These are phyloP conservation scores for Colletotrichum spaethianum DNA, from an alignment of 2,329 filamentous ascomycete species.

Conservation along the genomic window DNA sequence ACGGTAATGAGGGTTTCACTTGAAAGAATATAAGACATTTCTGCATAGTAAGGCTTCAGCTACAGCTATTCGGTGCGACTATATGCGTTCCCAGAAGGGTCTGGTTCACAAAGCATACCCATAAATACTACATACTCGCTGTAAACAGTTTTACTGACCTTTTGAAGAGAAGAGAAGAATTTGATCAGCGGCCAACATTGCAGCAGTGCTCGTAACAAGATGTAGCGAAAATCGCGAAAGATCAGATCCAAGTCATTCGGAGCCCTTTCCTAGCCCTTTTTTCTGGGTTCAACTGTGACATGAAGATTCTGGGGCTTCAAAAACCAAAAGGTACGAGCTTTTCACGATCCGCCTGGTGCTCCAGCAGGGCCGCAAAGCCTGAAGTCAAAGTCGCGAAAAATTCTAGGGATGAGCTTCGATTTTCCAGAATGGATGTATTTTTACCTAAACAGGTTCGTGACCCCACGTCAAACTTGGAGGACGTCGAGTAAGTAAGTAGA, in stretches of 20 bases:
- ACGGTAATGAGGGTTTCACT: too few species aligned
- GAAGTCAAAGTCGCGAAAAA: constrained; percentile 53
- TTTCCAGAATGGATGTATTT: constrained; percentile 60
- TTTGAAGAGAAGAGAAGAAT: neutral
- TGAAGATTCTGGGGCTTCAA: constrained; percentile 58
- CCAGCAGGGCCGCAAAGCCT: constrained; percentile 42
- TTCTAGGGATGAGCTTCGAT: constrained; percentile 57
- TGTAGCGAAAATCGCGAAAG: neutral
- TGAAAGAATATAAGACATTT: too few species aligned
- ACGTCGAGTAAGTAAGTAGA: neutral
- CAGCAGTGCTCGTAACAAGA: neutral
- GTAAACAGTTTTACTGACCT: too few species aligned
- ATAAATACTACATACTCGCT: too few species aligned
- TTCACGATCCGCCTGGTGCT: constrained; percentile 45
- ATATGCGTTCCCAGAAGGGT: too few species aligned
- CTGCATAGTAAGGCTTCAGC: too few species aligned
- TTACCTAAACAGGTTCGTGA: constrained; percentile 60
- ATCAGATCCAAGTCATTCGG: neutral
- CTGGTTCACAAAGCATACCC: too few species aligned
- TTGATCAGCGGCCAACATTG: constrained; percentile 11
- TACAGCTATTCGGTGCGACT: too few species aligned
- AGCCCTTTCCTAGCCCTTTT: neutral
- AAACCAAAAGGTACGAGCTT: constrained; percentile 58
- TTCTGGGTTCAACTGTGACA: constrained; percentile 44
- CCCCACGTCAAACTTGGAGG: constrained; percentile 56